Evolutionary conservation across 2,329 filamentous ascomycete species (phyloP).

Genomic region (Fusarium oligoseptatum): DNA sequence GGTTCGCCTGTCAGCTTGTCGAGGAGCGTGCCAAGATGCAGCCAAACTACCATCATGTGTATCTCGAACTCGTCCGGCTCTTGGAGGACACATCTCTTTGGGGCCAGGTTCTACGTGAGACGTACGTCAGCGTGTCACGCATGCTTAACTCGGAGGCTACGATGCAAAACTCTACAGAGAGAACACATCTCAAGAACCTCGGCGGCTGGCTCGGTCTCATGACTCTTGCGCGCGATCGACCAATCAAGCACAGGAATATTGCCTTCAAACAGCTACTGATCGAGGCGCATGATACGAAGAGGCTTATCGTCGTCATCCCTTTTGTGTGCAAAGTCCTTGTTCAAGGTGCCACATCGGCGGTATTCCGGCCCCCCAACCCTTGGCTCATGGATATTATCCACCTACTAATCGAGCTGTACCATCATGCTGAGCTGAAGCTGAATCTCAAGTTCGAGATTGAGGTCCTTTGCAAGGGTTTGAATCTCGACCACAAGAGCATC

Average conservation of each 20-base stretch:
- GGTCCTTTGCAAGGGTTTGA: slow-evolving; percentile 92
- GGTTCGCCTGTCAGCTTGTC: slow-evolving; percentile 96
- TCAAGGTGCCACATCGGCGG: slow-evolving; percentile 85
- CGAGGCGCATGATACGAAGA: slow-evolving; percentile 92
- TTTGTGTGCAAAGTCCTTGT: slow-evolving; percentile 97
- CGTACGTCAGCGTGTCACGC: slow-evolving; percentile 85
- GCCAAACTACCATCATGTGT: slow-evolving; percentile 94
- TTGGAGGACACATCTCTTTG: slow-evolving; percentile 85
- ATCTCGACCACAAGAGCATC: slow-evolving; percentile 91
- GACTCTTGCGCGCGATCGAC: slow-evolving; percentile 92
- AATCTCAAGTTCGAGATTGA: slow-evolving; percentile 99
- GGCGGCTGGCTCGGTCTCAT: slow-evolving; percentile 93
- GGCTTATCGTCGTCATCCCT: slow-evolving; percentile 91
- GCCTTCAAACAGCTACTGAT: slow-evolving; percentile 96
- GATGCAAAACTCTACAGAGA: slow-evolving; percentile 85
- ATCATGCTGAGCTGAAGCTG: slow-evolving; percentile 91
- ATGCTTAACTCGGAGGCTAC: slow-evolving; percentile 93
- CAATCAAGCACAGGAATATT: slow-evolving; percentile 95
- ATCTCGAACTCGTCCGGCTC: slow-evolving; percentile 87
- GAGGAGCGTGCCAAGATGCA: slow-evolving; percentile 97
- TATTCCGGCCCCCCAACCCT: slow-evolving; percentile 95
- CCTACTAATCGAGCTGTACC: slow-evolving; percentile 92
- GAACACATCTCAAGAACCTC: slow-evolving; percentile 91
- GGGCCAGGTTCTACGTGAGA: slow-evolving; percentile 92
- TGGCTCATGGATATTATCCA: slow-evolving; percentile 98